Base-by-base conservation (phyloP, 148 eudicot species). In the Silene latifolia region DNA sequence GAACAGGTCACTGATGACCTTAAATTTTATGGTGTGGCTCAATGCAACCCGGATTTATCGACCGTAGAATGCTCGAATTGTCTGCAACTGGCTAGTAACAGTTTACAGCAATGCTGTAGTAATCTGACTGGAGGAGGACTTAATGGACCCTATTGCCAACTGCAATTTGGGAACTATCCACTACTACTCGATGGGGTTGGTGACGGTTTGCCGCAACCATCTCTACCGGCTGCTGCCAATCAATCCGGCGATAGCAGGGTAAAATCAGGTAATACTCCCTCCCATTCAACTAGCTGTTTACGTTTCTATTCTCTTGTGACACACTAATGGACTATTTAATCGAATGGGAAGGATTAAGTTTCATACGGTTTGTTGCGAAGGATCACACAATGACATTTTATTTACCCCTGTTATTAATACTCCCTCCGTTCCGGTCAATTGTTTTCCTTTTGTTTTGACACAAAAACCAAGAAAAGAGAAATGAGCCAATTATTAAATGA, bases 1-100 rank as follows among this genome's bases (percentile, higher is more conserved):
- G 59, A 21, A 5, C 44, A 60, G 19, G 74, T 62, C 27, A 54
- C 76, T 3, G 14, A 24, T 20, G 39, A 61, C 25, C 62, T 51
- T 0, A 24, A n/a, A 14, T 13, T 81, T 3, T 79, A 69, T 19
- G 80, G 44, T 14, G 27, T 77, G 3, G 67, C 63, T 21, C 80
- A 77, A 71, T 81, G 84, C 53, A 77, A 27, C 57, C 84, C 84
- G 0, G 80, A 81, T 77, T 77, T 81, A 13, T 48, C 67, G n/a
- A 7, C n/a, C 1, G 18, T 63, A 0, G 76, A 82, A 35, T 71
- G 73, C 70, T 74, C 18, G 1, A 42, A 44, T 51, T 74, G 79
- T 29, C 57, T 77, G 25, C 24, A 56, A 39, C 5, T 4, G 7
- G 63, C 13, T 7, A 48, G 53, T 3, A 27, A 3, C 8, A 1